Evolutionary conservation across 768 basidiomycete genomes (phyloP).

Genomic region (Phylloporus sp.): DNA sequence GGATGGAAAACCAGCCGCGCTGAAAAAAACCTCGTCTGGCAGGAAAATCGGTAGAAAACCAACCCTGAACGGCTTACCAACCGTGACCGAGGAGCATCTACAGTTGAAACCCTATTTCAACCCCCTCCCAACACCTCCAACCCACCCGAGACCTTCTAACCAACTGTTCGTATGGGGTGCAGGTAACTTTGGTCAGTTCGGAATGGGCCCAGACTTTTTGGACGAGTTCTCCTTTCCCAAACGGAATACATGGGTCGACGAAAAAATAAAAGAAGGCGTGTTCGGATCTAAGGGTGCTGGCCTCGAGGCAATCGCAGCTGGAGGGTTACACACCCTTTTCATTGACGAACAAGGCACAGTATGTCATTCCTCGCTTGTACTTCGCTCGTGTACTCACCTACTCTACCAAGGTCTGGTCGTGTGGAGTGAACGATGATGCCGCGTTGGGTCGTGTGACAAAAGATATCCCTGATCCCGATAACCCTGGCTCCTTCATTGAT

Average conservation of each 20-base stretch:
- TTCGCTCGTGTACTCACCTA: slow-evolving; percentile 1
- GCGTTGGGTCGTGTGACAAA: slow-evolving; percentile 78
- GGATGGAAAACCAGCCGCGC: slow-evolving; percentile 29
- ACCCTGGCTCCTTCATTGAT: slow-evolving; percentile 55
- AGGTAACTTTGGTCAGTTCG: slow-evolving; percentile 94
- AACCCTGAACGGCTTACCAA: slow-evolving; percentile 29
- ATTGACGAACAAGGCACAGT: slow-evolving; percentile 89
- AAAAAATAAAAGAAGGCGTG: slow-evolving; percentile 64
- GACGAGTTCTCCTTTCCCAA: slow-evolving; percentile 75
- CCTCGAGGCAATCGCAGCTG: slow-evolving; percentile 75
- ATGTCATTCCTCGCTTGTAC: slow-evolving; percentile 33
- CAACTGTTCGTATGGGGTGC: slow-evolving; percentile 86
- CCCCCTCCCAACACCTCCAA: slow-evolving; percentile 55
- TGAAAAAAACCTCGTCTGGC: slow-evolving; percentile 23
- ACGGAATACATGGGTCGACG: slow-evolving; percentile 72
- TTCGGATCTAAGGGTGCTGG: slow-evolving; percentile 74
- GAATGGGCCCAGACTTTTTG: slow-evolving; percentile 73
- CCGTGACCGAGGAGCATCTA: slow-evolving; percentile 31
- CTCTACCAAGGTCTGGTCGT: slow-evolving; percentile 69
- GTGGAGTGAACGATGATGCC: slow-evolving; percentile 85
- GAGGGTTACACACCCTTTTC: slow-evolving; percentile 87
- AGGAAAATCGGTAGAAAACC: slow-evolving; percentile 30
- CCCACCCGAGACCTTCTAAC: slow-evolving; percentile 58
- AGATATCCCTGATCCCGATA: slow-evolving; percentile 53
- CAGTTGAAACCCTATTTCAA: slow-evolving; percentile 61